Evolutionary conservation across 2,329 filamentous ascomycete genomes (phyloP).

Genomic region (Aspergillus fischeri): DNA sequence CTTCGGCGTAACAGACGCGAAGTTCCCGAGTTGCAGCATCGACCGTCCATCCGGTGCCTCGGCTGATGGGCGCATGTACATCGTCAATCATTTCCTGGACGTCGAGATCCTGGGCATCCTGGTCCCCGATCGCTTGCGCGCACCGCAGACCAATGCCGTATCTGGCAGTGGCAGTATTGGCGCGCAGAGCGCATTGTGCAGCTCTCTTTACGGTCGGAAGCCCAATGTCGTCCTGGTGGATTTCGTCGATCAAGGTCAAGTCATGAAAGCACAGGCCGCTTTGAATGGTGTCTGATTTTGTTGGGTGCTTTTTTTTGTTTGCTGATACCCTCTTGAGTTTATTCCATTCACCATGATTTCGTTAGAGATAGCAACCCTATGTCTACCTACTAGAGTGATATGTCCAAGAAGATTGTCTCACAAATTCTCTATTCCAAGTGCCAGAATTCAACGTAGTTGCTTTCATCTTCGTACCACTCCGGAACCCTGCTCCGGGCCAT

Average conservation of each 20-base stretch:
- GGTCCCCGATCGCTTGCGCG: conserved; percentile 40
- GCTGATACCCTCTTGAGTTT: not conserved
- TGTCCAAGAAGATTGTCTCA: not conserved
- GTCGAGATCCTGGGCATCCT: conserved; percentile 38
- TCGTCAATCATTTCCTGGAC: conserved; percentile 49
- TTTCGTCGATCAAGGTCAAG: conserved; percentile 43
- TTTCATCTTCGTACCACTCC: no score
- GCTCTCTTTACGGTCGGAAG: conserved; percentile 32
- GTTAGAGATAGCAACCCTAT: not conserved
- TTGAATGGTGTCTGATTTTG: conserved; percentile 35
- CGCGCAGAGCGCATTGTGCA: conserved; percentile 38
- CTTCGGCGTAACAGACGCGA: conserved; percentile 39
- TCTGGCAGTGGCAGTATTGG: conserved; percentile 43
- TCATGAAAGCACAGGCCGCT: conserved; percentile 37
- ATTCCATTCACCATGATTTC: not conserved
- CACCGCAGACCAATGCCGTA: conserved; percentile 41
- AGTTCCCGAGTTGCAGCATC: conserved; percentile 42
- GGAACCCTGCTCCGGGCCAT: no score
- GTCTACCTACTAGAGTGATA: not conserved
- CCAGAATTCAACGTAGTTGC: not conserved
- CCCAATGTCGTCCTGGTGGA: conserved; percentile 45
- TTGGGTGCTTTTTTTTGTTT: not conserved
- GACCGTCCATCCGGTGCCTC: conserved; percentile 40
- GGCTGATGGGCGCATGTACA: conserved; percentile 41
- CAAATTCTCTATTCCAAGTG: not conserved